Base-by-base conservation (phyloP, 495 filamentous ascomycete species). In the Neurospora pannonica region DNA sequence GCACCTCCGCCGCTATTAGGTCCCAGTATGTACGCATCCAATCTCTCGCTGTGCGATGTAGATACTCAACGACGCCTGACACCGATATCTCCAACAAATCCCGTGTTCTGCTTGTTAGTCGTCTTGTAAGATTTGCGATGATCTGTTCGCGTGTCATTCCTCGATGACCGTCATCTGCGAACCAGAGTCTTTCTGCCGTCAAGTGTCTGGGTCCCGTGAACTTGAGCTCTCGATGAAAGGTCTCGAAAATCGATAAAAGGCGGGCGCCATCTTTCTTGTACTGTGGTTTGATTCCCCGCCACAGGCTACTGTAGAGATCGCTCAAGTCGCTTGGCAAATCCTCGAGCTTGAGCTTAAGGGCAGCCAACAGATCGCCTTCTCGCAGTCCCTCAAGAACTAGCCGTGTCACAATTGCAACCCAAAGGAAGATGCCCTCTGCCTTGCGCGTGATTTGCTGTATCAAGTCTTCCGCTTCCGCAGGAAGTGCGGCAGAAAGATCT, bases 381-480 rank as follows among this genome's bases (percentile, higher is more conserved):
- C 60, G 74, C 10, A 85, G 31, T 0, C 83, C 84, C 1, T 74
- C 74, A 3, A 79, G 48, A 1, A 85, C 77, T 7, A 70, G 46
- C 2, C 70, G 31, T 0, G 81, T 78, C 5, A 85, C 84, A 8
- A 86, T 38, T 10, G 36, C 69, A 2, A 86, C 84, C 85, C 85
- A 86, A 2, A 86, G 77, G 71, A 84, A 86, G 10, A 86, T 81
- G 0, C 84, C 82, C 5, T 79, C 31, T 36, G 83, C 77, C 54
- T 71, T 77, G n/a, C n/a, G n/a, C n/a, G n/a, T n/a, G n/a, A n/a
- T n/a, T n/a, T n/a, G n/a, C n/a, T n/a, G n/a, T n/a, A n/a, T n/a
- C n/a, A n/a, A n/a, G n/a, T n/a, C n/a, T n/a, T n/a, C n/a, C n/a
- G n/a, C n/a, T n/a, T n/a, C n/a, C n/a, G n/a, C n/a, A n/a, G n/a